Conservation (phyloP, 2,329 filamentous ascomycete genomes). For the Trichoderma breve region DNA sequence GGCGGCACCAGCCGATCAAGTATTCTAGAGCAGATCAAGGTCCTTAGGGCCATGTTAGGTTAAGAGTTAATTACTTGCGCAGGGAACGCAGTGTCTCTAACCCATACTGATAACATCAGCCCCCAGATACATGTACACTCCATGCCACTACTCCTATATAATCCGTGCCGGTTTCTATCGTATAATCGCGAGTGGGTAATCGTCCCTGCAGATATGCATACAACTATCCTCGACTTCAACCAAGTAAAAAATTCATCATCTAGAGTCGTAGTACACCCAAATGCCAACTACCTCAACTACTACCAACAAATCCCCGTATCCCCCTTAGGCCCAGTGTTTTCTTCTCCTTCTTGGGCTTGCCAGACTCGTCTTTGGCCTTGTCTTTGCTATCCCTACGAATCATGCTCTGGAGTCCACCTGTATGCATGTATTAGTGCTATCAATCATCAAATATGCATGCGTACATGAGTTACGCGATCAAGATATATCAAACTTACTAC, state of each 20-base stretch:
- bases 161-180: not conserved
- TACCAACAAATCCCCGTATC: conserved; percentile 40
- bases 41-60: conserved; percentile 33
- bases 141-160: not conserved
- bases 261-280: not conserved
- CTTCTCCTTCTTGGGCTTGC: conserved; percentile 37
- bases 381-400: conserved; percentile 50
- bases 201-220: not conserved
- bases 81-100: too few relatives aligned
- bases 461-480: not conserved
- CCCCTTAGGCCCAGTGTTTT: conserved; percentile 41
- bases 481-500: conserved; percentile 38
- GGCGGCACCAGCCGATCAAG: conserved; percentile 69
- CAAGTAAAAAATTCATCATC: not conserved
- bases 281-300: conserved; percentile 12
- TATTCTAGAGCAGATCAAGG: conserved; percentile 64
- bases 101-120: not conserved
- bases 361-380: conserved; percentile 43
- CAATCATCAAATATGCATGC: not conserved
- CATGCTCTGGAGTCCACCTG: conserved; percentile 49
- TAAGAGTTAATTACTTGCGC: not conserved
- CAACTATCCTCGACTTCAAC: not conserved
- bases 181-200: not conserved
- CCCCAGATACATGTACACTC: not conserved
- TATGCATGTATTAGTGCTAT: conserved; percentile 16